Conservation (phyloP, 1,139 yeast genomes). For the Geotrichum carabidarum region DNA sequence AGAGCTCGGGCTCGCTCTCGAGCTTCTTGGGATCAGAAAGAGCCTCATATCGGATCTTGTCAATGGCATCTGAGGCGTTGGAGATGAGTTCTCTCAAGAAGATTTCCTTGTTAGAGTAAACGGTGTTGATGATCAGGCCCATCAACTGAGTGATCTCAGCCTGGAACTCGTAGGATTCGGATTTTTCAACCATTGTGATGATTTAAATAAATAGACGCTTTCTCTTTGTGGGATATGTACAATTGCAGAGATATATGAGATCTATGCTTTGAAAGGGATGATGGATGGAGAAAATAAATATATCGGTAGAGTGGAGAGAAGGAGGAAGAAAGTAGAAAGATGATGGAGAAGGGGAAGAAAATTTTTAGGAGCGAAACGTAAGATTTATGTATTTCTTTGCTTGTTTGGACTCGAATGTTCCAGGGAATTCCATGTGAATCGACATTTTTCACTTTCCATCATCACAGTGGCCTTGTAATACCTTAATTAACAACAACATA, state of each 20-base stretch:
- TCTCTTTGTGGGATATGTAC: too few species aligned
- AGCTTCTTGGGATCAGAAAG: constrained; percentile 86
- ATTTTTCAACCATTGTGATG: constrained; percentile 24
- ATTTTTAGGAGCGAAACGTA: background rate
- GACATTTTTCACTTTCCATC: too few species aligned
- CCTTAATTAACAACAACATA: too few species aligned
- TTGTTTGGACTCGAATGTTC: constrained; percentile 10
- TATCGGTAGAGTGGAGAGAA: constrained; percentile 8
- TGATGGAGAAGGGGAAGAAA: background rate
- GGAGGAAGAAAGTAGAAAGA: background rate
- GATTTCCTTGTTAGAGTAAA: constrained; percentile 98
- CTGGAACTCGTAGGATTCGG: constrained; percentile 69
- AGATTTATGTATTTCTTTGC: background rate
- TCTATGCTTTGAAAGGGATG: background rate
- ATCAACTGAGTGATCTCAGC: constrained; percentile 99
- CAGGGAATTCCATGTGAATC: constrained; percentile 8
- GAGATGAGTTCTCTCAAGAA: constrained; percentile 98
- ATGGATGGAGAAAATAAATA: background rate
- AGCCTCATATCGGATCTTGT: constrained; percentile 96
- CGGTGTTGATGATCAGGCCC: constrained; percentile 99
- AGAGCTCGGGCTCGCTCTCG: constrained; percentile 93
- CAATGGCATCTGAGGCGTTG: constrained; percentile 94
- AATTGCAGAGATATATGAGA: too few species aligned
- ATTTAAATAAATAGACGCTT: background rate
- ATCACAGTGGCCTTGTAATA: too few species aligned